Evolutionary conservation across 768 basidiomycete genomes (phyloP).

Genomic region (Xerocomus spinulosus): DNA sequence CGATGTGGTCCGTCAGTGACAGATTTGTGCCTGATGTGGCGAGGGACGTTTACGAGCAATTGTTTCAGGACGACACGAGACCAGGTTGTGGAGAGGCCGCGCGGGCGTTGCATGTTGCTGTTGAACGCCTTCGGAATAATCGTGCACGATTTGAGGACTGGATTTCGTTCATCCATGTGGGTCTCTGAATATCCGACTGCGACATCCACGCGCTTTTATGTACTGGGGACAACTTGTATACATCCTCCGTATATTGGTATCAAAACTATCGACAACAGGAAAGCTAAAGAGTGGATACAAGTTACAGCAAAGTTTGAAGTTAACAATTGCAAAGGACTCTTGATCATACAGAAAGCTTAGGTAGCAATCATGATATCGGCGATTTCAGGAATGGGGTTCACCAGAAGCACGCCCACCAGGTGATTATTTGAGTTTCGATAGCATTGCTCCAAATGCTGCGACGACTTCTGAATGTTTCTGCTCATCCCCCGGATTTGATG

Average conservation of each 20-base stretch:
- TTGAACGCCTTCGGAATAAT: not conserved
- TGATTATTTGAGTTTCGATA: not conserved
- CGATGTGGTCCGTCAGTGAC: slow-evolving; percentile 43
- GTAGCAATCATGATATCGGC: too few relatives aligned
- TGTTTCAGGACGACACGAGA: not conserved
- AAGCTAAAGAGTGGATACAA: too few relatives aligned
- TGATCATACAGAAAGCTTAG: too few relatives aligned
- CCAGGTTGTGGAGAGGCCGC: not conserved
- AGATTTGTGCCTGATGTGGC: slow-evolving; percentile 31
- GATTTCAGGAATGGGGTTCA: too few relatives aligned
- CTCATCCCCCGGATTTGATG: not conserved
- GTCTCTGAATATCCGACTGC: not conserved
- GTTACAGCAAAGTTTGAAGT: too few relatives aligned
- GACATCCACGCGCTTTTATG: too few relatives aligned
- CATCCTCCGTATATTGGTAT: too few relatives aligned
- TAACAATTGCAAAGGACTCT: too few relatives aligned
- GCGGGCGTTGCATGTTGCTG: not conserved
- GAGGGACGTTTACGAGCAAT: slow-evolving; percentile 25
- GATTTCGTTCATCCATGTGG: not conserved
- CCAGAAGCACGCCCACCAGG: not conserved
- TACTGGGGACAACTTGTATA: too few relatives aligned
- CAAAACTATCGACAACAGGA: too few relatives aligned
- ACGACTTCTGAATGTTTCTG: not conserved
- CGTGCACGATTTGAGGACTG: not conserved
- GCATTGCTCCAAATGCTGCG: not conserved